Evolutionary conservation across 2,329 filamentous ascomycete genomes (phyloP).

Genomic region (Diaporthe caulivora): DNA sequence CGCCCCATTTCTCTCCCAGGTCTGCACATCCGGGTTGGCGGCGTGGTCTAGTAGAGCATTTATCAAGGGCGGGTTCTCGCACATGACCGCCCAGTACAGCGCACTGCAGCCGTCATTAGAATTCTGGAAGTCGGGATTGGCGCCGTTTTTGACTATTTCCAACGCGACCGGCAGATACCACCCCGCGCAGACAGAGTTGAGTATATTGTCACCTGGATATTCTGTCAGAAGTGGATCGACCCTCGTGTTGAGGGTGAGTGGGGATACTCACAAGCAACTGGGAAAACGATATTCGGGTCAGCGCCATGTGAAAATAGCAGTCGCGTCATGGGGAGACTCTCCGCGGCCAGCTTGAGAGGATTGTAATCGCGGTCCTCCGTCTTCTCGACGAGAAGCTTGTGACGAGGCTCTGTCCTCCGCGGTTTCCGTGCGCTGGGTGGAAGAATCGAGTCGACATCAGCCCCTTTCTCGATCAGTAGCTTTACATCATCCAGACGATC

Average conservation of each 20-base stretch:
- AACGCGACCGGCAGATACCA: conserved; percentile 17
- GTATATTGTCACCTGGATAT: not conserved
- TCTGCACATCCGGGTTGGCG: not conserved
- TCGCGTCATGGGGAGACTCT: not conserved
- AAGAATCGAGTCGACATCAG: not conserved
- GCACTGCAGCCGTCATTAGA: not conserved
- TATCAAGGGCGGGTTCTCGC: not conserved
- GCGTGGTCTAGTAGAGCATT: conserved; percentile 7
- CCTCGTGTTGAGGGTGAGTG: fast-evolving
- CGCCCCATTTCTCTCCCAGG: not conserved
- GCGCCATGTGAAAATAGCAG: not conserved
- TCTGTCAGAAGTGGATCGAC: not conserved
- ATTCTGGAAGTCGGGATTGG: not conserved
- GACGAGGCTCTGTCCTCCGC: not conserved
- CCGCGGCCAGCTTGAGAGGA: not conserved
- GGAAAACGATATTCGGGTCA: not conserved
- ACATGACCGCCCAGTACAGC: conserved; percentile 10
- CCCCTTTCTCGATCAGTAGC: not conserved
- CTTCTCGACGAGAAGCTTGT: conserved; percentile 1
- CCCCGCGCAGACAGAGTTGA: conserved; percentile 1
- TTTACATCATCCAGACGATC: not conserved
- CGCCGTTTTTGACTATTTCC: conserved; percentile 7
- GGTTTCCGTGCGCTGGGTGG: conserved; percentile 6
- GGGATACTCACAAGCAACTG: conserved; percentile 1
- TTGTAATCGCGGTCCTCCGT: conserved; percentile 4